Evolutionary conservation across 2,329 filamentous ascomycete species (phyloP), one percentile per base, ranked within the genome.

Genomic region (Exserohilum turcica): DNA sequence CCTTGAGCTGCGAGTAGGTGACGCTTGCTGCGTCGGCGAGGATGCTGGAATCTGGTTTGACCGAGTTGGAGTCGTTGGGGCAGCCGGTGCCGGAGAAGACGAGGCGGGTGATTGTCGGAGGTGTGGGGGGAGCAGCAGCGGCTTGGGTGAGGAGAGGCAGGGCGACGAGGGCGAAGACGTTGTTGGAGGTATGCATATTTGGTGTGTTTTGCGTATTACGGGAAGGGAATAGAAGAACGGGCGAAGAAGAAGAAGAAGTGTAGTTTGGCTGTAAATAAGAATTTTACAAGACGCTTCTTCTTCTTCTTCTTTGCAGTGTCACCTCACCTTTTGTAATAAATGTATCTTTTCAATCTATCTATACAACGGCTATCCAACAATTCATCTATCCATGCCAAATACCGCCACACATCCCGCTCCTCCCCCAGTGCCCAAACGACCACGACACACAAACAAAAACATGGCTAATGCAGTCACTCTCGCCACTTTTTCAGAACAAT

Each of bases 81-180:
- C 68, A 72, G 12, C 68, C 68, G 9, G 51, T 52, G 15, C 68
- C 68, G 1, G 68, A 70, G 44, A 67, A 65, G 37, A 59, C 52
- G 24, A 68, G 39, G 6, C 54, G 58, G 10, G 65, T 67, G 33
- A 72, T 70, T n/a, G 39, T 53, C 8, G 68, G 67, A 8, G 61
- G 36, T 5, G 32, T 27, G 3, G 61, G 60, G 27, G 67, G 68
- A 2, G 65, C 63, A 15, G 65, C 63, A 27, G 59, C 28, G 43
- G 48, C 24, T 15, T 66, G 47, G 9, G 18, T 9, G n/a, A 24
- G 24, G 38, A 42, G 10, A 24, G 56, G 48, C 16, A 61, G 57
- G 4, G 52, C 38, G 43, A 62, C 50, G 36, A 63, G 39, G 37
- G 61, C 39, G 42, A 69, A 37, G 27, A 59, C 31, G 19, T 56